Percentiles rank a stretch among this genome's conserved stretches.
These are phyloP conservation scores for Sporopachydermia lactativora DNA, from an alignment of 805 yeast genomes.

Conservation along the genomic window DNA sequence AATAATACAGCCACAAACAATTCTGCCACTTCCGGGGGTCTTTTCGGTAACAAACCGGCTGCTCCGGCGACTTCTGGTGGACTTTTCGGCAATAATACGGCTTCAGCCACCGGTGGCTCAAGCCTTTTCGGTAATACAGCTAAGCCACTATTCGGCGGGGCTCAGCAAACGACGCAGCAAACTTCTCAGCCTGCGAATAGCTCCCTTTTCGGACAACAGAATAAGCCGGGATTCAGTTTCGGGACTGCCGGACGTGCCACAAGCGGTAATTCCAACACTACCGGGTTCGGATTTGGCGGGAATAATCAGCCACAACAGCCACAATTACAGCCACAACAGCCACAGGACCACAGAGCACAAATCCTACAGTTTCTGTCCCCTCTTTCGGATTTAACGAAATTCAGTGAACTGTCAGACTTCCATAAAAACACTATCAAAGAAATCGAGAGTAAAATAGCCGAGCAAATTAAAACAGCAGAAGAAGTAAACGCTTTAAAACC, in stretches of 20 bases:
- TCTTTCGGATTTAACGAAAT: not conserved
- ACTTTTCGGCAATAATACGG: slow-evolving; percentile 11
- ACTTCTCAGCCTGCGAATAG: too few species aligned
- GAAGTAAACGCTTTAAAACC: slow-evolving; percentile 1
- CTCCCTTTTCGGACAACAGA: too few species aligned
- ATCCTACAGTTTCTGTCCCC: not conserved
- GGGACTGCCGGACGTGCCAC: too few species aligned
- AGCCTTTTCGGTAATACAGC: slow-evolving; percentile 5
- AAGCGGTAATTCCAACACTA: not conserved
- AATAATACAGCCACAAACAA: slow-evolving; percentile 5
- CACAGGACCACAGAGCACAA: not conserved
- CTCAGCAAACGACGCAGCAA: too few species aligned
- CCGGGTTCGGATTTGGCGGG: not conserved
- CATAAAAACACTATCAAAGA: not conserved
- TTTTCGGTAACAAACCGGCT: not conserved
- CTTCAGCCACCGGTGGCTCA: slow-evolving; percentile 4
- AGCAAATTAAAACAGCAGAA: not conserved
- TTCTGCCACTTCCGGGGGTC: slow-evolving; percentile 6
- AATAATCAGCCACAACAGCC: too few species aligned
- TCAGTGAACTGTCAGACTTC: slow-evolving; percentile 1
- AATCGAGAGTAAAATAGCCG: slow-evolving; percentile 1
- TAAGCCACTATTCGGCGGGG: not conserved
- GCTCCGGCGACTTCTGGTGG: slow-evolving; percentile 8
- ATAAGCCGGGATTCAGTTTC: not conserved
- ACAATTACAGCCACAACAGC: not conserved